Evolutionary conservation across 2,329 filamentous ascomycete species (phyloP), one percentile per base, ranked within the genome.

Genomic region (Microdochium bolleyi): DNA sequence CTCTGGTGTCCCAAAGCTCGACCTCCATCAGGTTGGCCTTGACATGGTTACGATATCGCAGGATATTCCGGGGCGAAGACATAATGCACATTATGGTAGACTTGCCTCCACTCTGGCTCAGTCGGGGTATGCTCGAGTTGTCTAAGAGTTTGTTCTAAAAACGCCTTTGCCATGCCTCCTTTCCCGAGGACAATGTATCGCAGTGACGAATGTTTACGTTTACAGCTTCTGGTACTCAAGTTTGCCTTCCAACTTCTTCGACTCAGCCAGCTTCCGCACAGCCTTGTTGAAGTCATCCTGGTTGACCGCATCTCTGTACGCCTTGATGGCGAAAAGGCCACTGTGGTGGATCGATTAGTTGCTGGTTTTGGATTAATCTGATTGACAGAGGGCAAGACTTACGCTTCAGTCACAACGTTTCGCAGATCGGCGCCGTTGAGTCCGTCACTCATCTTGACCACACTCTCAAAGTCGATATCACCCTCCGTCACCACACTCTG

Each of bases 261-360:
- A 81, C 73, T 99, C 94, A 16, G 89, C 91, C 61, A 99, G 88
- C 82, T 99, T 99, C 61, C 94, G 86, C 52, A 99, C 94, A 3
- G 94, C 94, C 75, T 96, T 96, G 78, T 96, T 99, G 84, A 97
- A 96, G 67, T 99, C 94, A 65, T 99, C 94, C 70, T 99, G 94
- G 73, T 89, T 97, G 72, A 99, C 89, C 13, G 91, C 84, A 64
- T 99, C 94, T 56, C 95, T 80, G 70, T 97, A 96, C 67, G 96
- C 94, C 73, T 97, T 97, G 81, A 99, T 99, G 46, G 94, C 92
- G 70, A 96, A 97, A 38, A 99, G 76, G 58, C 94, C 94, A 60
- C 90, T 95, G 56, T 50, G 57, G 2, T n/a, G 24, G 24, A 30
- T 7, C 4, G 16, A 14, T 49, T 8, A 49, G 48, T 30, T 50